phyloP scores from a whole-genome alignment of 305 asterid species.

The Fraxinus baroniana region DNA sequence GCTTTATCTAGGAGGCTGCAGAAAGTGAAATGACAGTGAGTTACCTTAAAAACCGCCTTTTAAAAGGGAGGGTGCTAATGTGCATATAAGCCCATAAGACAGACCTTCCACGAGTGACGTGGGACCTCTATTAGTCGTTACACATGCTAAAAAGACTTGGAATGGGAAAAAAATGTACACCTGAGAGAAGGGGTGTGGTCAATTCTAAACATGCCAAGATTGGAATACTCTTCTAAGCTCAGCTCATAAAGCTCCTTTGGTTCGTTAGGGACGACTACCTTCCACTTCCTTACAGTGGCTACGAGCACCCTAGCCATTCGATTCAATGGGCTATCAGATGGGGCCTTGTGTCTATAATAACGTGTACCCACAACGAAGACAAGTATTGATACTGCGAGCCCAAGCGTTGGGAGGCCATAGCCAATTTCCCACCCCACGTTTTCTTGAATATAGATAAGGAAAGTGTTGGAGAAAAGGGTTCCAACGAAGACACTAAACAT shows the following conservation, averaged over 20 bases:
- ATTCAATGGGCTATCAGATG: slow-evolving; percentile 3
- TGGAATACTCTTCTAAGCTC: slow-evolving; percentile 40
- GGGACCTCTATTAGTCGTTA: background rate
- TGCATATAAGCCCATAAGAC: no score
- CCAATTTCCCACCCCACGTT: slow-evolving; percentile 1
- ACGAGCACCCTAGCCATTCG: slow-evolving; percentile 19
- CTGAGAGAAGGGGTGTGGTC: slow-evolving; percentile 66
- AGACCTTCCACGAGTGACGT: background rate
- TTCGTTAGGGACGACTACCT: slow-evolving; percentile 42
- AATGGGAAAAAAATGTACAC: slow-evolving; percentile 32
- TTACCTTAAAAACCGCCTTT: background rate
- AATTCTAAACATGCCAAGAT: slow-evolving; percentile 54
- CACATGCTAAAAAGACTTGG: background rate
- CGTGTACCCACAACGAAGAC: background rate
- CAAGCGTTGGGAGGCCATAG: background rate
- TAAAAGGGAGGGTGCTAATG: no score
- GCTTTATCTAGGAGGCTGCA: slow-evolving; percentile 54
- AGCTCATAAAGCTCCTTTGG: slow-evolving; percentile 63
- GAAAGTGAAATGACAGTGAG: background rate
- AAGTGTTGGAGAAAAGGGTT: slow-evolving; percentile 2
- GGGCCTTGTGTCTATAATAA: background rate
- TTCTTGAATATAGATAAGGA: slow-evolving; percentile 1
- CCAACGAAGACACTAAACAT: background rate
- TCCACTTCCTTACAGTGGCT: slow-evolving; percentile 66
- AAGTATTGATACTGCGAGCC: background rate